These are phyloP conservation scores for Fusarium sp. DNA, from an alignment of 2,329 filamentous ascomycete genomes.

Conservation along the genomic window DNA sequence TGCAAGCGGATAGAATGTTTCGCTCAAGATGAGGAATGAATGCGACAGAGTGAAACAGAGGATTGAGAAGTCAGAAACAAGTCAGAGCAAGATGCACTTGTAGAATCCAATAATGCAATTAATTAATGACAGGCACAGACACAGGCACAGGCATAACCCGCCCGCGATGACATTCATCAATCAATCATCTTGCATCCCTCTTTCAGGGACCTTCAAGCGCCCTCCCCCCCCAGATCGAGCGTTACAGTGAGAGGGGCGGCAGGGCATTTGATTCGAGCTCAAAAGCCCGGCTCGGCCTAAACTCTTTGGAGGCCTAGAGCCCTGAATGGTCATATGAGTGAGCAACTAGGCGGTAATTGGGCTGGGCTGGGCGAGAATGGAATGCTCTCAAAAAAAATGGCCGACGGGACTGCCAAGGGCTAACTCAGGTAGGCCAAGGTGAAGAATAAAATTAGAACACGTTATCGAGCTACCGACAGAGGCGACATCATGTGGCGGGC, in stretches of 20 bases:
- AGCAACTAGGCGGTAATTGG: background rate
- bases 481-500: conserved; percentile 2
- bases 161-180: background rate
- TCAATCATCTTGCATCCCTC: background rate
- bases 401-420: conserved; percentile 7
- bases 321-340: background rate
- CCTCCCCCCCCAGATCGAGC: conserved; percentile 8
- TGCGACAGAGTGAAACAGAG: conserved; percentile 28
- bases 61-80: conserved; percentile 14
- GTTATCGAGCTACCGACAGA: background rate
- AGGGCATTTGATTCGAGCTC: conserved; percentile 25
- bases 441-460: conserved; percentile 36
- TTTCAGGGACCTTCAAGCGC: conserved; percentile 14
- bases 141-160: background rate
- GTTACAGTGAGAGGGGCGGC: conserved; percentile 28
- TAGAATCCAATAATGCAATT: background rate
- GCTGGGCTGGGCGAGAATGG: background rate
- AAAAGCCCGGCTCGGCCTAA: background rate
- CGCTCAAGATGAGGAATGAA: background rate
- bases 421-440: conserved; percentile 28
- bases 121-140: background rate
- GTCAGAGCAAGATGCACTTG: background rate
- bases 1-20: conserved; percentile 7
- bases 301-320: background rate
- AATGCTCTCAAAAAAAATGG: background rate